Base-by-base conservation (phyloP, 2,329 filamentous ascomycete species). In the Ophiostoma piceae region DNA sequence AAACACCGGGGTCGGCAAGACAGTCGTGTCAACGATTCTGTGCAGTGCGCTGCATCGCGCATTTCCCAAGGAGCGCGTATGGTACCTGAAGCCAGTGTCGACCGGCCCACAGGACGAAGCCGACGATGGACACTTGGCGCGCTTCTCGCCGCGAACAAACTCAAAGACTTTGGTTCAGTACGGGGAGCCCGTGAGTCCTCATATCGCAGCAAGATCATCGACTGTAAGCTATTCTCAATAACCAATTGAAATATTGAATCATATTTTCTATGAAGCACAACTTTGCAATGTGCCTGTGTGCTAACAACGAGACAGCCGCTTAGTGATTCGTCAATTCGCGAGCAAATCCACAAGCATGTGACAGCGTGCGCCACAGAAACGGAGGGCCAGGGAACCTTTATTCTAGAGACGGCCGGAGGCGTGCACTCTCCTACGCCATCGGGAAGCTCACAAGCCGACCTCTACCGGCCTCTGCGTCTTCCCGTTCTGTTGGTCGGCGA, bases 1-100 rank as follows among this genome's bases (percentile, higher is more conserved):
- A 66, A 95, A 94, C 75, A 95, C 92, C 0, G 87, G 91, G 73
- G 91, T 95, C 35, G 92, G 92, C 73, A 96, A 96, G 82, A 96
- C 92, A 0, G 86, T 96, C 41, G 85, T 93, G 71, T 89, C 90
- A 1, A 92, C 91, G 0, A 79, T 92, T 14, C 81, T 96, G 3
- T 90, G 87, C 77, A 88, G 86, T 72, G 85, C 89, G 9, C 73
- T 77, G 78, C 8, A 75, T 79, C 26, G 83, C 84, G 65, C 79
- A 80, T 26, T 84, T 88, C 0, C 82, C 84, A 12, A 66, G 29
- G 68, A 69, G 9, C 68, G n/a, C n/a, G 68, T 69, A 2, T 69
- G 68, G 68, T 96, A 91, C 77, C 77, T 96, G 69, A 96, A 96
- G 77, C 92, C 92, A 0, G 88, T 96, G 1, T 94, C 91, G 1